Evolutionary conservation across 345 rosid species (phyloP).

Genomic region (Lenwebbia sp.): DNA sequence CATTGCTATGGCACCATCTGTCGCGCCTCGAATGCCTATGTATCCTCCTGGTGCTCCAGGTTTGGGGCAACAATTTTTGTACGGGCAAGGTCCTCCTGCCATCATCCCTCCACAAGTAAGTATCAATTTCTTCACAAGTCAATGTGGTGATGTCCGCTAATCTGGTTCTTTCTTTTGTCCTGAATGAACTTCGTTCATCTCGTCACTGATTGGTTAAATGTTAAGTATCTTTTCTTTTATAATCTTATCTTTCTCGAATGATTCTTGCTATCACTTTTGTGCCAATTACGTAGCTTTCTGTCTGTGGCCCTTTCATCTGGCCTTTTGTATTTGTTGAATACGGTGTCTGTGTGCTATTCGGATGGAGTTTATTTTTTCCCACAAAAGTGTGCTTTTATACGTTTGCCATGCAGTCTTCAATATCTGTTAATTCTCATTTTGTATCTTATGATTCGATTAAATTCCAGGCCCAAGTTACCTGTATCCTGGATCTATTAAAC

Average conservation of each 20-base stretch:
- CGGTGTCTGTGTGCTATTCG: background rate
- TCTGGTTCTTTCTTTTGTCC: background rate
- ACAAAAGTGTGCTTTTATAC: background rate
- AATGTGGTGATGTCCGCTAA: background rate
- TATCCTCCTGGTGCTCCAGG: conserved; percentile 63
- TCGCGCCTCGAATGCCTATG: conserved; percentile 61
- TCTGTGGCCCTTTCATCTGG: background rate
- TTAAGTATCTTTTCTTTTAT: background rate
- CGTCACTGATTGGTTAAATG: background rate
- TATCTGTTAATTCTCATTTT: background rate
- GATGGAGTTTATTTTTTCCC: background rate
- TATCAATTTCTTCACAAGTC: background rate
- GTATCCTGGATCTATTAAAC: background rate
- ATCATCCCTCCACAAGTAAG: conserved; percentile 55
- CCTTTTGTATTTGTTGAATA: background rate
- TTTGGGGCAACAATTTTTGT: conserved; percentile 62
- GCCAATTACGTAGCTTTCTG: background rate
- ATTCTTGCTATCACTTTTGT: background rate
- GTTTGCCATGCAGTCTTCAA: background rate
- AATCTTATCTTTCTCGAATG: background rate
- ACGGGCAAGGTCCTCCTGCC: conserved; percentile 69
- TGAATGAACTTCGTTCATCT: background rate
- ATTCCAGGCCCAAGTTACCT: background rate
- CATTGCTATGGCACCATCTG: conserved; percentile 42
- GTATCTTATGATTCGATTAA: background rate